Evolutionary conservation across 352 stramenopile genomes (phyloP), one percentile per base, ranked within the genome.

Genomic region (Pythium phragmitis): DNA sequence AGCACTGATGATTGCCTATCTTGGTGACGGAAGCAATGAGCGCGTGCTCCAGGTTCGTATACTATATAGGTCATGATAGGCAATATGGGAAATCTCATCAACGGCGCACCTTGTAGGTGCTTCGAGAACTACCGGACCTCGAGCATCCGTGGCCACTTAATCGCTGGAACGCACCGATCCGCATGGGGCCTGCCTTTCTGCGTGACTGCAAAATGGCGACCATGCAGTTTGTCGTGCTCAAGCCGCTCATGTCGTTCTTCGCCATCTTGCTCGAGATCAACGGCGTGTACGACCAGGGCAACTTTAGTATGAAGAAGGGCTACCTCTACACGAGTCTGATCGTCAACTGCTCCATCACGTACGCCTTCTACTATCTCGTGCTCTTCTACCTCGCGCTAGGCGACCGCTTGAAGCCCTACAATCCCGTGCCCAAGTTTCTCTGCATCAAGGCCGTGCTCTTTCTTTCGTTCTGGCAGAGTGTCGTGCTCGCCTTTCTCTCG

Each of bases 381-480:
- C 91, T 98, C 33, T 99, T 99, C 72, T 99, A 99, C 72, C 80
- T 99, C 65, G 88, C 92, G 17, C 75, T 98, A 6, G 76, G 87
- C 34, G 72, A 89, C 2, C 89, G 97, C 34, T 75, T 99, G 46
- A 79, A 73, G 60, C 95, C 89, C 57, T 98, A 94, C 75, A 96
- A 98, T 56, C 97, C 97, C 4, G 96, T 98, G 42, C 89, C 94
- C 2, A 99, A 99, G 79, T 99, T 99, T 70, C 74, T 99, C 26
- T 98, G 94, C 63, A 98, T 99, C 74, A 99, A 99, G 72, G 96
- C 93, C 7, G 92, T 99, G 59, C 76, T 99, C n/a, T 99, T 99
- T 72, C 75, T 99, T 23, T 98, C 94, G 7, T 99, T 99, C 77
- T 99, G 97, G 97, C 97, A 99, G 75, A 96, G 88, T 67, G 88